A percentile compares a stretch with the other conserved stretches of the same genome.
Conservation (phyloP, 73 alveolate genomes). For the Tetrahymena malaccensis region DNA sequence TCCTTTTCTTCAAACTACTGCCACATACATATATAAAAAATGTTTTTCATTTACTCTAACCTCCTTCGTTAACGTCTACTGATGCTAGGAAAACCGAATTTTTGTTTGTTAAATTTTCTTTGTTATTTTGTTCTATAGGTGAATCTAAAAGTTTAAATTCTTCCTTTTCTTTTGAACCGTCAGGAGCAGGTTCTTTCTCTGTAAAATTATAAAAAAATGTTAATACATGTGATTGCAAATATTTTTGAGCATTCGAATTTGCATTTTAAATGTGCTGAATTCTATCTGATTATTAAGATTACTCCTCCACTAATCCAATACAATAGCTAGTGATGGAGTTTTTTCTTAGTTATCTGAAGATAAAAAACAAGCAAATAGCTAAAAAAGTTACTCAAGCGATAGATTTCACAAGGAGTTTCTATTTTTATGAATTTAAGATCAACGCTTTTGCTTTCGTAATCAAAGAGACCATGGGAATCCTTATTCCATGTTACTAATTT, state of each 20-base stretch:
- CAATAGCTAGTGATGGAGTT: neutral
- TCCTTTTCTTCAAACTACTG: neutral
- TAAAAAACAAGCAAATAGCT: neutral
- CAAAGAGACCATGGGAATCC: slow-evolving; percentile 80
- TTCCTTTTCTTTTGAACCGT: neutral
- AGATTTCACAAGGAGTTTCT: slow-evolving; percentile 24
- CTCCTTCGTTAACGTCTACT: neutral
- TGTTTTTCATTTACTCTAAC: neutral
- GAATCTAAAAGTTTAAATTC: neutral
- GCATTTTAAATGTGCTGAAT: neutral
- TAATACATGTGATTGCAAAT: neutral
- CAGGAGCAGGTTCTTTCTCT: neutral
- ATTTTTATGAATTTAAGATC: slow-evolving; percentile 27
- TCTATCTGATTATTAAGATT: neutral
- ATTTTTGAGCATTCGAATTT: neutral
- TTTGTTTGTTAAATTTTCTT: neutral
- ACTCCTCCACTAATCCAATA: neutral
- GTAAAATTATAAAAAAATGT: neutral
- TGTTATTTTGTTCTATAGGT: neutral
- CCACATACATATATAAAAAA: neutral
- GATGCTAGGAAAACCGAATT: neutral
- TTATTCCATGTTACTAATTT: slow-evolving; percentile 70
- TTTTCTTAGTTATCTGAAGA: neutral
- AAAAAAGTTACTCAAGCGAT: slow-evolving; percentile 7
- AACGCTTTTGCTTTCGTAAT: slow-evolving; percentile 68